phyloP scores from a whole-genome alignment of 352 stramenopile genomes.

The Pythium dissimile region DNA sequence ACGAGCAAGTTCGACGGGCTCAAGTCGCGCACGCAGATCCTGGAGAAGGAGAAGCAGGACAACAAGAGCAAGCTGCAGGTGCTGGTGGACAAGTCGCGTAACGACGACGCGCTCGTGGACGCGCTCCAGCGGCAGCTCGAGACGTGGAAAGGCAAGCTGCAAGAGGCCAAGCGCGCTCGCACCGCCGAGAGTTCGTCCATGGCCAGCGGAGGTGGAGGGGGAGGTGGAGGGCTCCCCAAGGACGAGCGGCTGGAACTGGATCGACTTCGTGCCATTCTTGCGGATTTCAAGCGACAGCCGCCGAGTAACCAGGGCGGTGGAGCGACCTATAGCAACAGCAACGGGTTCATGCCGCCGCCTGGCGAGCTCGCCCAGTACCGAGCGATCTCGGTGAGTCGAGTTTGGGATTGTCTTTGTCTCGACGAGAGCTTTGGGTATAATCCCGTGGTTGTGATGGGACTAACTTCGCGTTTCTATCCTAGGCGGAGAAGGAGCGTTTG shows the following conservation, averaged over 20 bases:
- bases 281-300: conserved; percentile 33
- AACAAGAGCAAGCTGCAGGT: conserved; percentile 62
- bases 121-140: conserved; percentile 69
- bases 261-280: conserved; percentile 30
- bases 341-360: conserved; percentile 34
- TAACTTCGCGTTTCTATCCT: too few relatives aligned
- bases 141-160: conserved; percentile 48
- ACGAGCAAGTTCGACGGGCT: conserved; percentile 61
- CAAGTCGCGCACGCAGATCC: conserved; percentile 57
- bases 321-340: not conserved
- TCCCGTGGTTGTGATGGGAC: too few relatives aligned
- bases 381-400: conserved; percentile 35
- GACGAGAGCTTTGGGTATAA: too few relatives aligned
- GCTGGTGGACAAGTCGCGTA: conserved; percentile 75
- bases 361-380: conserved; percentile 56
- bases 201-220: conserved; percentile 6
- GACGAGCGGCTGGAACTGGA: conserved; percentile 54
- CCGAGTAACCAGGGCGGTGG: not conserved
- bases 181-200: conserved; percentile 43
- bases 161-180: conserved; percentile 57
- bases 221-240: conserved; percentile 16
- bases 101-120: conserved; percentile 77
- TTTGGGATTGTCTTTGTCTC: not conserved
- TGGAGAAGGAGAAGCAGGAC: conserved; percentile 76
- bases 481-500: conserved; percentile 72